Percentiles rank a stretch among this genome's conserved stretches.
Evolutionary conservation across 163 green algal genomes (phyloP).

Genomic region (Scenedesmus sp.): DNA sequence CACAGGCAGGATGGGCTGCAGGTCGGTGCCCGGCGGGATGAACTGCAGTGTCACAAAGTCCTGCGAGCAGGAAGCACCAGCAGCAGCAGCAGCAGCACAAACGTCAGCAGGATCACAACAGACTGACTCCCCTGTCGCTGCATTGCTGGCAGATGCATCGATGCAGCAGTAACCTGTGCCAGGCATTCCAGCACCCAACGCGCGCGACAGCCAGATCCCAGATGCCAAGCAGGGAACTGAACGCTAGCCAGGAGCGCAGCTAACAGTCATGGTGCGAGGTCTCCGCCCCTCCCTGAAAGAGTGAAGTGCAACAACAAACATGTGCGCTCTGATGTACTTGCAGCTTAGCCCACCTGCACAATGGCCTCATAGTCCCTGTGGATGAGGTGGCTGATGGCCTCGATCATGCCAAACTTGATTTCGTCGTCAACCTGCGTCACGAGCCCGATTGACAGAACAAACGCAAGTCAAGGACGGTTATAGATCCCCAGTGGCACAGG

Average conservation of each 20-base stretch:
- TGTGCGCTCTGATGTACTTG: neutral
- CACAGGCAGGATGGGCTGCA: slow-evolving; percentile 92
- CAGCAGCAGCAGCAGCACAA: neutral
- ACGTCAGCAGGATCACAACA: neutral
- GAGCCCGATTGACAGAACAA: neutral
- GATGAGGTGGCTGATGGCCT: slow-evolving; percentile 89
- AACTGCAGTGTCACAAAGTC: slow-evolving; percentile 99
- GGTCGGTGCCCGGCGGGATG: slow-evolving; percentile 93
- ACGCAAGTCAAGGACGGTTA: too few relatives aligned
- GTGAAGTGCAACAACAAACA: neutral
- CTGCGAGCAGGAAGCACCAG: slow-evolving; percentile 27
- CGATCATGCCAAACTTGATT: slow-evolving; percentile 97
- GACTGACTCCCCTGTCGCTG: neutral
- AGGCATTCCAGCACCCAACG: too few relatives aligned
- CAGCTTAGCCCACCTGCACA: slow-evolving; percentile 68
- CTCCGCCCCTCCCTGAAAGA: neutral
- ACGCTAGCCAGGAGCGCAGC: too few relatives aligned
- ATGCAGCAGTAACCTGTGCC: neutral
- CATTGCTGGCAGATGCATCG: neutral
- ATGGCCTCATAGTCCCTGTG: slow-evolving; percentile 98
- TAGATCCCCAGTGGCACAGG: too few relatives aligned
- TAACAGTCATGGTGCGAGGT: too few relatives aligned
- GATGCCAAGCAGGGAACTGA: too few relatives aligned
- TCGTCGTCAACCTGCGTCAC: slow-evolving; percentile 68
- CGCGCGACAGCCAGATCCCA: too few relatives aligned